Conservation (phyloP, 2,329 filamentous ascomycete species). For the Blastomyces percursus region DNA sequence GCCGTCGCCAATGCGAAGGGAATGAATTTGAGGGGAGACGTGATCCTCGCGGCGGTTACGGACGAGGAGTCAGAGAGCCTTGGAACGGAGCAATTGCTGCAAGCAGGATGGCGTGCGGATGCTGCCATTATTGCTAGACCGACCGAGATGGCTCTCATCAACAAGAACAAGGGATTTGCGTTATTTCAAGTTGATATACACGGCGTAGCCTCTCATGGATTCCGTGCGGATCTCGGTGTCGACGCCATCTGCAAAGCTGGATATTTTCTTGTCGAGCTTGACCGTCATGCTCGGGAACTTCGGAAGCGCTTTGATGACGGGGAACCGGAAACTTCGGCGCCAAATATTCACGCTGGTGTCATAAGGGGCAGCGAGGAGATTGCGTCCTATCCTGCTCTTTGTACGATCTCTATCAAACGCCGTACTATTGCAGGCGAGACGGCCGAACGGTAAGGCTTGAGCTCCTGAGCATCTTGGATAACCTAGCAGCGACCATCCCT, state of each 20-base stretch:
- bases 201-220: conserved; percentile 28
- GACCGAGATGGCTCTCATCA: conserved; percentile 33
- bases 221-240: conserved; percentile 33
- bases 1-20: conserved; percentile 30
- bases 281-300: conserved; percentile 19
- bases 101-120: conserved; percentile 44
- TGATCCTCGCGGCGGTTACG: conserved; percentile 44
- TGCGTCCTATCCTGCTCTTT: conserved; percentile 42
- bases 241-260: conserved; percentile 43
- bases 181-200: conserved; percentile 27
- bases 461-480: background rate
- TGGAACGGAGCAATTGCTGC: conserved; percentile 42
- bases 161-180: conserved; percentile 42
- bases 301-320: conserved; percentile 35
- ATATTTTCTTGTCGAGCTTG: conserved; percentile 29
- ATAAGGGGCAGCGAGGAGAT: conserved; percentile 43
- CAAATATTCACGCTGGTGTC: conserved; percentile 36
- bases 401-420: conserved; percentile 40
- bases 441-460: background rate
- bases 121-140: conserved; percentile 43
- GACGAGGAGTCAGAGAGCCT: conserved; percentile 44
- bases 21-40: conserved; percentile 34
- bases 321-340: conserved; percentile 29
- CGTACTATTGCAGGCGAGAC: conserved; percentile 31
- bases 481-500: background rate